These are phyloP conservation scores for Beverwykella pulmonaria DNA, from an alignment of 495 filamentous ascomycete genomes.

Conservation along the genomic window DNA sequence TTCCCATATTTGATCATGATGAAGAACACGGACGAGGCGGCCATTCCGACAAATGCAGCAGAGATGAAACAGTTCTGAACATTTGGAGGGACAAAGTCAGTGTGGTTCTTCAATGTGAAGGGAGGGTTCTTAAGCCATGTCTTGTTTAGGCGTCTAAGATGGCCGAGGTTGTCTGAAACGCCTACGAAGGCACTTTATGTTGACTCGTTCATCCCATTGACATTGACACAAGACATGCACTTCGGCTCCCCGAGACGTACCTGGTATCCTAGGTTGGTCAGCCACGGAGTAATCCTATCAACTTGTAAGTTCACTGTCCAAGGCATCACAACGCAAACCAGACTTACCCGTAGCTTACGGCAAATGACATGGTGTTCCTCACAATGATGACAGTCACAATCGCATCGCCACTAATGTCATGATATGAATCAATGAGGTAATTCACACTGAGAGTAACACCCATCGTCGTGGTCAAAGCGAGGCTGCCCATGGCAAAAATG, in stretches of 20 bases:
- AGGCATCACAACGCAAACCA: neutral
- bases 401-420: slow-evolving; percentile 54
- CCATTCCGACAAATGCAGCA: slow-evolving; percentile 5
- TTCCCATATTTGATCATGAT: slow-evolving; percentile 2
- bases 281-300: slow-evolving; percentile 2
- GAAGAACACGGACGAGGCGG: slow-evolving; percentile 1
- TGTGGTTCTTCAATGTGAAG: too few species aligned
- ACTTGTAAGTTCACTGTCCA: neutral
- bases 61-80: slow-evolving; percentile 12
- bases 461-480: slow-evolving; percentile 56
- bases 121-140: too few species aligned
- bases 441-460: slow-evolving; percentile 58
- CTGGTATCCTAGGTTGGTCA: slow-evolving; percentile 5
- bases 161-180: too few species aligned
- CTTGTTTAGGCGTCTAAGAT: too few species aligned
- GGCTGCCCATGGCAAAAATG: slow-evolving; percentile 52
- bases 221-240: too few species aligned
- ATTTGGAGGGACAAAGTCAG: too few species aligned
- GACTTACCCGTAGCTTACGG: neutral
- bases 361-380: slow-evolving; percentile 1
- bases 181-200: too few species aligned
- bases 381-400: slow-evolving; percentile 41
- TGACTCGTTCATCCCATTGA: too few species aligned
- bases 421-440: slow-evolving; percentile 43
- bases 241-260: too few species aligned